Evolutionary conservation across 116 monocot species (phyloP).

Genomic region (Thalassia testudinum): DNA sequence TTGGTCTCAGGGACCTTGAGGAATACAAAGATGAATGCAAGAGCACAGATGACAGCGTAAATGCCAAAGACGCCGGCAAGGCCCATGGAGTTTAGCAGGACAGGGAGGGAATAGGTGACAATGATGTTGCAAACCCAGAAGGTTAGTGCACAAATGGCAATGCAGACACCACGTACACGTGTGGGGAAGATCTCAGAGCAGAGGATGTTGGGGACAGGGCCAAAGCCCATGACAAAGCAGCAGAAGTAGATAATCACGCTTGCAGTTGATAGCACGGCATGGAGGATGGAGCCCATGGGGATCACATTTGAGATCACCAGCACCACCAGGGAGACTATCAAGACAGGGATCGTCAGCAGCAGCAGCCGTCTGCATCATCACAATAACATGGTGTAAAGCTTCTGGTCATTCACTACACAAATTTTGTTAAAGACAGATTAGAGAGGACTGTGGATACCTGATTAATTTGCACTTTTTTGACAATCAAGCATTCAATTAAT

Average conservation of each 20-base stretch:
- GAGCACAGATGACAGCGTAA: constrained; percentile 37
- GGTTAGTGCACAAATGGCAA: constrained; percentile 53
- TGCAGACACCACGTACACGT: constrained; percentile 54
- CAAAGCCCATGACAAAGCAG: constrained; percentile 70
- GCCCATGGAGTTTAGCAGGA: constrained; percentile 48
- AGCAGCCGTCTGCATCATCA: constrained; percentile 30
- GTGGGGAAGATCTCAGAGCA: constrained; percentile 74
- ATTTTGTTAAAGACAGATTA: too few relatives aligned
- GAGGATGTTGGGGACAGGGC: constrained; percentile 68
- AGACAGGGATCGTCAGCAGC: constrained; percentile 41
- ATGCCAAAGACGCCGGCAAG: constrained; percentile 64
- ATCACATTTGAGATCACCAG: constrained; percentile 37
- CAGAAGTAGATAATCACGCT: constrained; percentile 69
- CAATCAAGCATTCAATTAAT: too few relatives aligned
- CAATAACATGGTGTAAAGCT: too few relatives aligned
- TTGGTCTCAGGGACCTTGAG: constrained; percentile 65
- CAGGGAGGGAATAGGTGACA: constrained; percentile 56
- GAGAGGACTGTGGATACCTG: too few relatives aligned
- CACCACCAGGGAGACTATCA: constrained; percentile 38
- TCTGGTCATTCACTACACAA: too few relatives aligned
- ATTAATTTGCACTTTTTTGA: too few relatives aligned
- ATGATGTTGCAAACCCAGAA: constrained; percentile 66
- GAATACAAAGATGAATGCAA: constrained; percentile 35
- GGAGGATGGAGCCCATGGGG: constrained; percentile 20
- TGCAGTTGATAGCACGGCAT: constrained; percentile 51